Base-by-base conservation (phyloP, 495 filamentous ascomycete genomes). In the Penicillium nucicola region DNA sequence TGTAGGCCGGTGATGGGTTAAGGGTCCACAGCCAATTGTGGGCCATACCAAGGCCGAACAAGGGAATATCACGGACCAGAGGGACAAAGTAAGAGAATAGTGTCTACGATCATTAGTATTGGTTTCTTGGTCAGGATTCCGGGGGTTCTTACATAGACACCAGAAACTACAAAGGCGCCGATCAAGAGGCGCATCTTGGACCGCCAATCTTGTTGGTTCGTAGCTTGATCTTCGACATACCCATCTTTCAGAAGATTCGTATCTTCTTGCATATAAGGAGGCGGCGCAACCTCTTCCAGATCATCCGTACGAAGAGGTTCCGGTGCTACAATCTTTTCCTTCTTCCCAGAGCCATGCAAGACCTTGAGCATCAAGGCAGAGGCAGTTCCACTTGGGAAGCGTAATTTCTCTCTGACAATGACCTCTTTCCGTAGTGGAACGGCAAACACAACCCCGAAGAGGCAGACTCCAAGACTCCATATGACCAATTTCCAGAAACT, bases 381-480 rank as follows among this genome's bases (percentile, higher is more conserved):
- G 45, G 93, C 95, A 17, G 95, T 97, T 3, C 93, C 93, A 55
- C 85, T 92, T 0, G 93, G 93, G 61, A 99, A 99, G 54, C 86
- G 91, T 43, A 99, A 67, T 64, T 90, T 87, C 72, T 99, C 93
- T 53, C 86, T 69, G 19, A 97, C 87, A 41, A 99, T 90, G 15
- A 97, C 92, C 72, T 97, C 89, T 52, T 83, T 86, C 45, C 92
- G 71, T 45, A 87, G 61, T 1, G 93, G 93, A 0, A 97, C 93
- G 0, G 91, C 93, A 72, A 98, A 96, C 3, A 97, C 87, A 0
- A 97, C 93, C 0, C 93, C 93, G 60, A 97, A 99, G 53, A 96
- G 88, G 56, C 89, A 95, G 31, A 97, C 80, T 1, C 93, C 93
- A 50, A 97, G 59, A 34, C 86, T 84, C 93, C 95, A 97, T 1